phyloP scores from a whole-genome alignment of 495 filamentous ascomycete species.

The Rostrohypoxylon terebratum region DNA sequence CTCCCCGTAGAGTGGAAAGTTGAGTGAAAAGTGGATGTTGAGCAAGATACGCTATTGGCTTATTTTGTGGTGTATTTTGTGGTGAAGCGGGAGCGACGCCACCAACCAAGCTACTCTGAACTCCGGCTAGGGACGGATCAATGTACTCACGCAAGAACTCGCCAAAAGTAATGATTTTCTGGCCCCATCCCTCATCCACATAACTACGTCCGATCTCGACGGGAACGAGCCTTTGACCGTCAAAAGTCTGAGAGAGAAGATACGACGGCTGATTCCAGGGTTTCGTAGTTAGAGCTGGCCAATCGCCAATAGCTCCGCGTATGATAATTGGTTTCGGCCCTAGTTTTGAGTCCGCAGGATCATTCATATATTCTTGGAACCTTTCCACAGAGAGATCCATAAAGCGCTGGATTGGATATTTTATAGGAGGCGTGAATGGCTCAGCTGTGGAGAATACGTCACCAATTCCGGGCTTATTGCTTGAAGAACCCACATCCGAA shows the following conservation, averaged over 20 bases:
- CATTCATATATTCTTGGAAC: conserved; percentile 73
- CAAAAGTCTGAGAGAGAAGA: conserved; percentile 78
- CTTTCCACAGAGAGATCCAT: conserved; percentile 64
- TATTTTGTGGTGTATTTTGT: conserved; percentile 37
- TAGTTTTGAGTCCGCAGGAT: conserved; percentile 21
- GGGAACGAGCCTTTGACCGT: conserved; percentile 82
- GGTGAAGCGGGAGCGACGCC: conserved; percentile 21
- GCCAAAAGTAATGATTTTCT: conserved; percentile 80
- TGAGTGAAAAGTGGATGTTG: conserved; percentile 90
- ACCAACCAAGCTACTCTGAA: conserved; percentile 16
- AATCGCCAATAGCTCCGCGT: conserved; percentile 69
- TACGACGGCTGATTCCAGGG: conserved; percentile 82
- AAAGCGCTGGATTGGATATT: conserved; percentile 50
- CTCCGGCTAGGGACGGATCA: conserved; percentile 30
- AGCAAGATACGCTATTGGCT: conserved; percentile 79
- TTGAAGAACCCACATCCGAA: conserved; percentile 14
- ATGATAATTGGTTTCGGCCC: conserved; percentile 76
- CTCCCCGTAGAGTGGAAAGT: conserved; percentile 78
- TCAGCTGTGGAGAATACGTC: conserved; percentile 55
- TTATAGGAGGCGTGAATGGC: conserved; percentile 57
- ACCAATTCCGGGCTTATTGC: conserved; percentile 35
- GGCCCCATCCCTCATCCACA: conserved; percentile 86
- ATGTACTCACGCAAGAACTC: conserved; percentile 75
- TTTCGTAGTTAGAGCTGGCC: conserved; percentile 79
- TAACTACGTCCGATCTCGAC: conserved; percentile 92